These are phyloP conservation scores for Epichloe glyceriae DNA, from an alignment of 2,329 filamentous ascomycete species.

Conservation along the genomic window DNA sequence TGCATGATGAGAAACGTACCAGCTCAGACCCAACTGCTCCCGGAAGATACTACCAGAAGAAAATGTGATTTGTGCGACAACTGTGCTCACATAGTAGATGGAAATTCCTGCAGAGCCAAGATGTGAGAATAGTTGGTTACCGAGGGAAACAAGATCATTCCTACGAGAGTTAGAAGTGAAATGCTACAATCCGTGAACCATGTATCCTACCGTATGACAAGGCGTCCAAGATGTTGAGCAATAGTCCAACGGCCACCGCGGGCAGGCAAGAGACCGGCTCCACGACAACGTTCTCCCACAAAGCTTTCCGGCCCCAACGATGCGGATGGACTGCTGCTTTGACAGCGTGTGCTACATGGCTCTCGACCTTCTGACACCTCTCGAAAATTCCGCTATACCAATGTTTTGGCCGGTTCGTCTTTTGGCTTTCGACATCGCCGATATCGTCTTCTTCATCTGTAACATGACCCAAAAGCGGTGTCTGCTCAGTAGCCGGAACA, in stretches of 20 bases:
- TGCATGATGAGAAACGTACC: conserved; percentile 31
- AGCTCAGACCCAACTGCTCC: conserved; percentile 87
- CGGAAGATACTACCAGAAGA: conserved; percentile 79
- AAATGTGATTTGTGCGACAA: conserved; percentile 83
- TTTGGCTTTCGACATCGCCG: conserved; percentile 39
- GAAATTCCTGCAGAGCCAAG: conserved; percentile 91
- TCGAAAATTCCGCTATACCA: conserved; percentile 24
- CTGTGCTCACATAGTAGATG: conserved; percentile 97
- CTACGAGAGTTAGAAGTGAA: conserved; percentile 22
- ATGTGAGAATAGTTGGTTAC: conserved; percentile 70
- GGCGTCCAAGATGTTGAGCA: conserved; percentile 89
- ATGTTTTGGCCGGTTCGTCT: conserved; percentile 17
- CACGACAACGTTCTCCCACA: conserved; percentile 53
- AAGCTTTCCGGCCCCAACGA: conserved; percentile 53
- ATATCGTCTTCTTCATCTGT: conserved; percentile 19
- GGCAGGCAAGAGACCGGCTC: conserved; percentile 62
- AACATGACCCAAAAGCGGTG: conserved; percentile 31
- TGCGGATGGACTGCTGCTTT: conserved; percentile 44
- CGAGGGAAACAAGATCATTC: conserved; percentile 94
- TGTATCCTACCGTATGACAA: conserved; percentile 66
- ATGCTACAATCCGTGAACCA: conserved; percentile 3
- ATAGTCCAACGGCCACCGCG: conserved; percentile 73
- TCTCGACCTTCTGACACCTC: conserved; percentile 19
- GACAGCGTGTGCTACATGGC: conserved; percentile 17
- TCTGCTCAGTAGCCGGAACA: conserved; percentile 26